A percentile compares a stretch with the other conserved stretches of the same genome.
phyloP scores from a whole-genome alignment of 768 basidiomycete species.

The Lactifluus piperatus region DNA sequence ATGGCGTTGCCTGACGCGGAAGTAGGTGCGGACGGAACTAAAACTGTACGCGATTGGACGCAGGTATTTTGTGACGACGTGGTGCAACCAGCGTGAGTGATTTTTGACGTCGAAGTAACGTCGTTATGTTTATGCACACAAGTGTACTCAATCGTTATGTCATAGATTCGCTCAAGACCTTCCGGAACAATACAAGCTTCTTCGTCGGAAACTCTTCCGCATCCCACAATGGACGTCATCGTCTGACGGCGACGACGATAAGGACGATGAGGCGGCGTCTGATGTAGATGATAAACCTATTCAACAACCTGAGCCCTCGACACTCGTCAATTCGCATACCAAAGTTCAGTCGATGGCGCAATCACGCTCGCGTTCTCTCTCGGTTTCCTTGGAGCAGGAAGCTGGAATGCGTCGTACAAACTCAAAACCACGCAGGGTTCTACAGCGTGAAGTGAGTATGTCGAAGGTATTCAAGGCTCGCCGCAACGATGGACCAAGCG shows the following conservation, averaged over 20 bases:
- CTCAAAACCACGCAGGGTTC: constrained; percentile 35
- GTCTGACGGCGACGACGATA: constrained; percentile 1
- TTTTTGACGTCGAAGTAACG: not conserved
- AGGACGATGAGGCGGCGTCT: constrained; percentile 1
- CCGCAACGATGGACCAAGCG: constrained; percentile 11
- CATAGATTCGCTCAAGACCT: not conserved
- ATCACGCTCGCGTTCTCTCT: constrained; percentile 35
- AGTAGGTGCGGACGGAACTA: constrained; percentile 19
- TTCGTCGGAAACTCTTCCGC: constrained; percentile 20
- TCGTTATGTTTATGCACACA: not conserved
- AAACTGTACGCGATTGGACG: constrained; percentile 50
- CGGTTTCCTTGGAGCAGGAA: constrained; percentile 63
- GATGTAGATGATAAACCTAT: not conserved
- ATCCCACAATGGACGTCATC: constrained; percentile 15
- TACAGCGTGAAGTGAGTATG: constrained; percentile 75
- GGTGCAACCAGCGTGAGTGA: constrained; percentile 53
- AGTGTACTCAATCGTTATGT: not conserved
- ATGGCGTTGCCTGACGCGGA: constrained; percentile 36
- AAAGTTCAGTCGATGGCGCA: not conserved
- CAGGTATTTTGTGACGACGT: constrained; percentile 61
- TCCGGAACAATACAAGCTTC: constrained; percentile 17
- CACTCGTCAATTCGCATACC: not conserved
- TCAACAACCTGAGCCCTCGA: not conserved
- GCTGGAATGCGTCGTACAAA: constrained; percentile 32
- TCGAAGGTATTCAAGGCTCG: constrained; percentile 55